Base-by-base conservation (phyloP, 2,329 filamentous ascomycete species). In the Sordariomycetes sp. region DNA sequence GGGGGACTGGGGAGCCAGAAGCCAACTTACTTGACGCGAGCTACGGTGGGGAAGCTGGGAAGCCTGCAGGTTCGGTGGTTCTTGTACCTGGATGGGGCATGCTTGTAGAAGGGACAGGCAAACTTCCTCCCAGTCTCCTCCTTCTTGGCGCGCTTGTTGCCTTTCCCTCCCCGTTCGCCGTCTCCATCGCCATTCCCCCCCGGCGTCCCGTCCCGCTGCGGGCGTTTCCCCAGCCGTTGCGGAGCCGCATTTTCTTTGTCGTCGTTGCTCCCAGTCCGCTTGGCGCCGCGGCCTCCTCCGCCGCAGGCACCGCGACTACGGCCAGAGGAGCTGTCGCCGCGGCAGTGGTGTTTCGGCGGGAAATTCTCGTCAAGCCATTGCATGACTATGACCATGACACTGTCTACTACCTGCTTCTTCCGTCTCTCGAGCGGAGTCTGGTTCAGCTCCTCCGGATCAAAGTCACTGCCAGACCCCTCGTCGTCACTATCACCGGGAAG, bases 101-200 rank as follows among this genome's bases (percentile, higher is more conserved):
- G 64, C 55, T 73, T 71, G 59, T 68, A 69, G 56, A 68, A 73
- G 1, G 71, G 71, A 22, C 71, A 74, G 14, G 71, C 71, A 37
- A 68, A 68, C 32, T 64, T 66, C 18, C 60, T 61, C 34, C 65
- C 65, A 4, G 60, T 60, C 24, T 69, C 67, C 8, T 64, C 67
- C 50, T 64, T 73, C 61, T 69, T 73, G 28, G 68, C 68, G 34
- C 71, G 69, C 59, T 74, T 74, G 55, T 63, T 71, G 1, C 68
- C 67, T 53, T 63, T 63, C 28, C 68, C 68, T 10, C 51, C 50
- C 16, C 37, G 25, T 59, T 68, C 67, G n/a, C 67, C 66, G 10
- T 63, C 66, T 6, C 64, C 65, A 20, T 65, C 64, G 18, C 64
- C 70, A 14, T 69, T 64, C 11, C 68, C 68, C 5, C 62, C 65